Evolutionary conservation across 768 basidiomycete species (phyloP).

Genomic region (Termitomyces heimii): DNA sequence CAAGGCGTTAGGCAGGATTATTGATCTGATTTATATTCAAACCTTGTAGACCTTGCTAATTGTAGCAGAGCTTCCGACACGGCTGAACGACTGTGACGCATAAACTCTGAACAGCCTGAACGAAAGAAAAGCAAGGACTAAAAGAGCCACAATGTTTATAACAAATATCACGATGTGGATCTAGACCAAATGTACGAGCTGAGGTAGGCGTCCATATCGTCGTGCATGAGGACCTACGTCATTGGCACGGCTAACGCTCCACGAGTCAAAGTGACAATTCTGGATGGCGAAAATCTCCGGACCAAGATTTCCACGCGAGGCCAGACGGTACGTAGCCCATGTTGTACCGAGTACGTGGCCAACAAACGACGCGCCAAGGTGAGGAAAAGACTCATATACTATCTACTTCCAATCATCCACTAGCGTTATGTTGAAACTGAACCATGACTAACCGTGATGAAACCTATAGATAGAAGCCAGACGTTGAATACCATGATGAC

Average conservation of each 20-base stretch:
- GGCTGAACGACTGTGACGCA: slow-evolving; percentile 36
- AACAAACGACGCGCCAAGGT: slow-evolving; percentile 39
- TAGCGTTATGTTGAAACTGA: background rate
- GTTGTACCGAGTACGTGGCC: slow-evolving; percentile 40
- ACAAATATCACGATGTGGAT: slow-evolving; percentile 34
- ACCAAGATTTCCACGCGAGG: slow-evolving; percentile 21
- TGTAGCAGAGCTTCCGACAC: slow-evolving; percentile 39
- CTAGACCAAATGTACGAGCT: background rate
- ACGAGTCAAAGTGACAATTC: slow-evolving; percentile 37
- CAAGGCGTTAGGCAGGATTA: background rate
- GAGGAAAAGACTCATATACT: slow-evolving; percentile 45
- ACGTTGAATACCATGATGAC: slow-evolving; percentile 38
- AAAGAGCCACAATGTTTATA: slow-evolving; percentile 28
- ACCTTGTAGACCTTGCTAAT: slow-evolving; percentile 47
- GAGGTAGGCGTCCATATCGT: background rate
- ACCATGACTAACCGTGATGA: slow-evolving; percentile 34
- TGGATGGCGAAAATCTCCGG: slow-evolving; percentile 34
- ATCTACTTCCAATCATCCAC: slow-evolving; percentile 24
- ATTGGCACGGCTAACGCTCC: slow-evolving; percentile 23
- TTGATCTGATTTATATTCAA: background rate
- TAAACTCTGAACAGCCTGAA: slow-evolving; percentile 43
- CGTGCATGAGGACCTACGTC: slow-evolving; percentile 25
- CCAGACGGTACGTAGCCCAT: slow-evolving; percentile 42
- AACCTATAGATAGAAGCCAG: slow-evolving; percentile 41
- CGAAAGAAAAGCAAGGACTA: slow-evolving; percentile 32